Conservation (phyloP, 2,329 filamentous ascomycete genomes). For the Escovopsis sp. region DNA sequence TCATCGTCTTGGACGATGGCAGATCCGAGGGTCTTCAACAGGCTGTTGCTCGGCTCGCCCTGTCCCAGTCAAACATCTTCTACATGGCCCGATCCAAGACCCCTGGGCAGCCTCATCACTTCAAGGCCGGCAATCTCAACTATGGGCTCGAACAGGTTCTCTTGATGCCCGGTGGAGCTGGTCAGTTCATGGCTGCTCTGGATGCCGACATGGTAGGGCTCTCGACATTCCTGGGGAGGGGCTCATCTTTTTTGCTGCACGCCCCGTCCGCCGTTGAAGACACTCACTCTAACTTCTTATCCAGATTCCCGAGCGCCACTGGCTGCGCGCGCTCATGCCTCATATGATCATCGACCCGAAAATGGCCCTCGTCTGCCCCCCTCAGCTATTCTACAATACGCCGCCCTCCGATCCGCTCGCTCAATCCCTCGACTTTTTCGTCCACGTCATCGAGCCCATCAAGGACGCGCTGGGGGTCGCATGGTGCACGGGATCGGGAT, state of each 20-base stretch:
- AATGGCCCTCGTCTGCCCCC: slow-evolving; percentile 43
- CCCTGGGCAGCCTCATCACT: slow-evolving; percentile 35
- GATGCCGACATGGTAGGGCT: slow-evolving; percentile 46
- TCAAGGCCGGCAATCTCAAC: slow-evolving; percentile 51
- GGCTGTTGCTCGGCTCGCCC: slow-evolving; percentile 21
- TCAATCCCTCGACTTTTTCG: slow-evolving; percentile 43
- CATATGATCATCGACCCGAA: slow-evolving; percentile 42
- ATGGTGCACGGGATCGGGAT: slow-evolving; percentile 52
- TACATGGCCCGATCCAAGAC: slow-evolving; percentile 37
- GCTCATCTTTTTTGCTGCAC: not conserved
- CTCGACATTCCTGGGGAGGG: too few relatives aligned
- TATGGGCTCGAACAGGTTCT: slow-evolving; percentile 37
- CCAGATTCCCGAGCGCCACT: slow-evolving; percentile 42
- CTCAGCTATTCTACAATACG: slow-evolving; percentile 48
- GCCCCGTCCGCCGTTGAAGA: too few relatives aligned
- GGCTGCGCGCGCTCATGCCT: slow-evolving; percentile 43
- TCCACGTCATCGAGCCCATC: slow-evolving; percentile 35
- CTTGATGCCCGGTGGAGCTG: slow-evolving; percentile 37
- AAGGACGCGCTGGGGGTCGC: slow-evolving; percentile 37
- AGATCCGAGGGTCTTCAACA: slow-evolving; percentile 27
- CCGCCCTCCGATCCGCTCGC: slow-evolving; percentile 41
- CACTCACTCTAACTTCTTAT: too few relatives aligned
- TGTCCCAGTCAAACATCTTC: slow-evolving; percentile 31
- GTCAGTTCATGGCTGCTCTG: slow-evolving; percentile 44
- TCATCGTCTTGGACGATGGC: slow-evolving; percentile 41